Evolutionary conservation across 2,329 filamentous ascomycete genomes (phyloP), one percentile per base, ranked within the genome.

Genomic region (Xylaria sp.): DNA sequence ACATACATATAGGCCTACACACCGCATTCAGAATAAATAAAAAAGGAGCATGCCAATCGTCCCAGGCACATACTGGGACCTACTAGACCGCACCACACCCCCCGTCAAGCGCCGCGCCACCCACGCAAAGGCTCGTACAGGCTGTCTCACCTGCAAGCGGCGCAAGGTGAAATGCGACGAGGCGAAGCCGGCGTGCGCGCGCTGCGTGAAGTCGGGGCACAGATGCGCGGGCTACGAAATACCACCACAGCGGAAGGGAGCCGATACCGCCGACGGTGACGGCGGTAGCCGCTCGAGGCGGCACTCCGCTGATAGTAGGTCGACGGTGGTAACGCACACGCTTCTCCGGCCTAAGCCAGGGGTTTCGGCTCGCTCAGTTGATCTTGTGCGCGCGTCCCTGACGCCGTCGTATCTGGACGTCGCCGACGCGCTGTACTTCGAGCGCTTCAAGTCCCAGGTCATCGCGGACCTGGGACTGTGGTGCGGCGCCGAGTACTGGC

Each of bases 141-240:
- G 73, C n/a, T 75, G 73, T 41, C 34, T 66, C 50, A 75, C 73
- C 57, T 75, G 73, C 67, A 75, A 75, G 68, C 65, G 37, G 15
- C 67, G 73, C 5, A 64, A 54, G n/a, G 73, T 75, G 34, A 75
- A 75, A 48, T 75, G 74, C 54, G 73, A 75, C 66, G 74, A 75
- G 58, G 63, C 62, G 12, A 73, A 71, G 58, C 74, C 74, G 20
- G n/a, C 2, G n/a, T 75, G 73, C 54, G 58, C 63, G 34, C 70
- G 72, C 20, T 75, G 74, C 25, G 56, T 63, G 51, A 73, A 72
- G 57, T 63, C 74, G 12, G 73, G 72, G 4, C 62, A 70, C 48
- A 5, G 51, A 9, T 75, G 73, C 37, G 69, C 64, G 46, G 73
- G 73, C 15, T 75, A 74, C 48, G 68, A 72, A 31, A 10, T 9